These are phyloP conservation scores for Didymella lethalis DNA, from an alignment of 2,329 filamentous ascomycete genomes.

Conservation along the genomic window DNA sequence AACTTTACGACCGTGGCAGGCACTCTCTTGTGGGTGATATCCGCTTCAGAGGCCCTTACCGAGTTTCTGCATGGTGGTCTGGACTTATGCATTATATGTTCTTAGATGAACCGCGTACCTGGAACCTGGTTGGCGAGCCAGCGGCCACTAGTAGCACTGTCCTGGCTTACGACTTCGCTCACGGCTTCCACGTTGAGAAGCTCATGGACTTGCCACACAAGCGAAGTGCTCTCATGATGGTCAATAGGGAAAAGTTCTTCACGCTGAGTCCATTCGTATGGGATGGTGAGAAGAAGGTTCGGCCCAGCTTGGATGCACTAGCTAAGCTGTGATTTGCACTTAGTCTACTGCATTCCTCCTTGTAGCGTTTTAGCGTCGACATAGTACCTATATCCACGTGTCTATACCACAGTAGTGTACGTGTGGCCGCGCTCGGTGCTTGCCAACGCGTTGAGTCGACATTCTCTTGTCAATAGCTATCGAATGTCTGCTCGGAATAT, in stretches of 20 bases:
- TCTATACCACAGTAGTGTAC: not conserved
- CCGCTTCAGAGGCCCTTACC: constrained; percentile 62
- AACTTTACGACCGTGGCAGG: constrained; percentile 65
- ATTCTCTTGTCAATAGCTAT: not conserved
- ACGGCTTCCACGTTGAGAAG: constrained; percentile 76
- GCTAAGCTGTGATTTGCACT: constrained; percentile 39
- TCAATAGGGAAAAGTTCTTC: constrained; percentile 73
- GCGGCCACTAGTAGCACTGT: constrained; percentile 74
- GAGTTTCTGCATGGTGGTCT: constrained; percentile 66
- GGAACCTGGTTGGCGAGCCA: constrained; percentile 70
- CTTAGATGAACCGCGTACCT: constrained; percentile 65
- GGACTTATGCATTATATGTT: constrained; percentile 67
- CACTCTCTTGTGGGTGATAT: constrained; percentile 67
- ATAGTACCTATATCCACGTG: not conserved
- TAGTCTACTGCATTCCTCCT: not conserved
- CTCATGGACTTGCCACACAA: constrained; percentile 77
- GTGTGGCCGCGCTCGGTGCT: not conserved
- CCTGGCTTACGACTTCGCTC: constrained; percentile 76
- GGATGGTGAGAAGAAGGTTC: constrained; percentile 48
- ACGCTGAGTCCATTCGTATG: constrained; percentile 66
- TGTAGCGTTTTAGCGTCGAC: constrained; percentile 8
- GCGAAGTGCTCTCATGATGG: constrained; percentile 71
- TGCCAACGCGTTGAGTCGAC: not conserved
- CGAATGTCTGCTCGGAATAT: not conserved
- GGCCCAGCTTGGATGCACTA: constrained; percentile 45